These are phyloP conservation scores for Daucus carota DNA, from an alignment of 129 eudicot species.

Conservation along the genomic window DNA sequence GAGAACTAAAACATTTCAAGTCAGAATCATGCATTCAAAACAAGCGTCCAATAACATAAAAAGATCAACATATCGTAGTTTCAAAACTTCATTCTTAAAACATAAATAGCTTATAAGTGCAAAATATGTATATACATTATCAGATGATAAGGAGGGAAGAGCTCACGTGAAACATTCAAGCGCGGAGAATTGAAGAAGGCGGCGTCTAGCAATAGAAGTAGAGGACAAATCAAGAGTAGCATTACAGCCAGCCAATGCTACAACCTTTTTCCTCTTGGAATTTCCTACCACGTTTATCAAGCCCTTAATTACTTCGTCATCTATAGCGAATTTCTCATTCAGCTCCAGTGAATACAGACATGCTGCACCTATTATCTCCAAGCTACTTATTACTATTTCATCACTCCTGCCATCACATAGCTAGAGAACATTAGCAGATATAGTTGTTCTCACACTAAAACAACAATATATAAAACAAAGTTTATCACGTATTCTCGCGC, in stretches of 20 bases:
- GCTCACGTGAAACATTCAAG: slow-evolving; percentile 63
- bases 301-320: slow-evolving; percentile 50
- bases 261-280: slow-evolving; percentile 27
- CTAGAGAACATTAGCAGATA: neutral
- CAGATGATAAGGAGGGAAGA: neutral
- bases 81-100: no score
- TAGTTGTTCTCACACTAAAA: no score
- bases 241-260: slow-evolving; percentile 51
- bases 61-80: neutral
- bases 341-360: slow-evolving; percentile 52
- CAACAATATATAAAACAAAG: no score
- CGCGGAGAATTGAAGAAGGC: slow-evolving; percentile 39
- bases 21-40: slow-evolving; percentile 12
- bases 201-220: slow-evolving; percentile 39
- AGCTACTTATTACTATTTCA: neutral
- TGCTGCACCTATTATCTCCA: slow-evolving; percentile 17
- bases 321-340: slow-evolving; percentile 66
- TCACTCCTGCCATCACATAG: neutral
- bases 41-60: no score
- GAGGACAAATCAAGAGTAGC: slow-evolving; percentile 63
- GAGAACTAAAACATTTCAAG: slow-evolving; percentile 43
- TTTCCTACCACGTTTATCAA: slow-evolving; percentile 30
- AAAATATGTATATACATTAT: neutral
- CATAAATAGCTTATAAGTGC: neutral
- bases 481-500: no score